phyloP scores from a whole-genome alignment of 768 basidiomycete genomes.

The Termitomyces sp. region DNA sequence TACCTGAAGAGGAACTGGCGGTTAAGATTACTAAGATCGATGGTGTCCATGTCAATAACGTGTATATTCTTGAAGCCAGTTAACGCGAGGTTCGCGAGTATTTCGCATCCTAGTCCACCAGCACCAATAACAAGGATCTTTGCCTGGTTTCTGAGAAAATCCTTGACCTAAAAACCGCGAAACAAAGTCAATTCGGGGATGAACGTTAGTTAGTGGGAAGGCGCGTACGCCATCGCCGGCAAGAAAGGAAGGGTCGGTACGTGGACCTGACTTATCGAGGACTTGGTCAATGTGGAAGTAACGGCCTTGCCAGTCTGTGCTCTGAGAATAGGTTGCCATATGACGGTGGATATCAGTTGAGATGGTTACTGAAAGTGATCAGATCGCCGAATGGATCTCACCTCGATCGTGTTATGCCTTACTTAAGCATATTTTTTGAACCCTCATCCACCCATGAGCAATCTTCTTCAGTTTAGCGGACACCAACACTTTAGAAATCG shows the following conservation, averaged over 20 bases:
- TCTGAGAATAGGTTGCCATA: constrained; percentile 6
- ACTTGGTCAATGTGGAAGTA: constrained; percentile 86
- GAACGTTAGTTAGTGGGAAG: not conserved
- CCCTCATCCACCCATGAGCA: constrained; percentile 29
- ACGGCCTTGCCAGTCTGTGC: constrained; percentile 44
- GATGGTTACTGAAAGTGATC: not conserved
- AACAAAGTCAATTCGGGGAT: not conserved
- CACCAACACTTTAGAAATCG: constrained; percentile 82
- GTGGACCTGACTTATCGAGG: constrained; percentile 80
- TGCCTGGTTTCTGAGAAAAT: constrained; percentile 74
- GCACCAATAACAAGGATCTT: constrained; percentile 98
- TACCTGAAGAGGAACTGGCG: constrained; percentile 97
- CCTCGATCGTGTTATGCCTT: constrained; percentile 11
- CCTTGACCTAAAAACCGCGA: constrained; percentile 59
- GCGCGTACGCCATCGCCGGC: constrained; percentile 71
- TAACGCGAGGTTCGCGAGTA: constrained; percentile 91
- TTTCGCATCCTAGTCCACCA: constrained; percentile 96
- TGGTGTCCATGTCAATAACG: constrained; percentile 99
- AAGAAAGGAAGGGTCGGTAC: constrained; percentile 77
- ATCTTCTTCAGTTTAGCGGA: constrained; percentile 61
- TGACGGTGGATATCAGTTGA: not conserved
- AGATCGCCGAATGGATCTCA: constrained; percentile 2
- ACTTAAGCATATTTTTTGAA: constrained; percentile 16
- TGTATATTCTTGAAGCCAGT: constrained; percentile 98
- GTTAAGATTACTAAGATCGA: constrained; percentile 98